Percentiles rank a stretch among this genome's conserved stretches.
These are phyloP conservation scores for Paragyromitra xinjiangensis DNA, from an alignment of 495 filamentous ascomycete species.

Conservation along the genomic window DNA sequence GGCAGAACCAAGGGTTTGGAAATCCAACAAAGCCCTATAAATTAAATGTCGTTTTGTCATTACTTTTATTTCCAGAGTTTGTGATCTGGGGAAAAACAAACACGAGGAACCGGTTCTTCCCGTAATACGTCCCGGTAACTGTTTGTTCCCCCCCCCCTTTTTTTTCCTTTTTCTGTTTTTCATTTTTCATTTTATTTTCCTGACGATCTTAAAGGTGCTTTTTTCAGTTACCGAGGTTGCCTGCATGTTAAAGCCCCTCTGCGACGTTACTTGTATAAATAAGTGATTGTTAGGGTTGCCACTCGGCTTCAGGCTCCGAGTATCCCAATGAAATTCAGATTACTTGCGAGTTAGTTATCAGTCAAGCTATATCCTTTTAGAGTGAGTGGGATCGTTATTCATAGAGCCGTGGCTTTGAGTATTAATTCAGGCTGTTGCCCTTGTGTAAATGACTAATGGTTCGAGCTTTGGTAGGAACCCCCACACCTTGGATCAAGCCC, in stretches of 20 bases:
- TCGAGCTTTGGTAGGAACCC: slow-evolving; percentile 11
- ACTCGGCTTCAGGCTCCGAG: slow-evolving; percentile 1
- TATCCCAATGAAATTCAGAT: neutral
- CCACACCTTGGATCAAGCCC: slow-evolving; percentile 13
- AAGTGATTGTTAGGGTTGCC: neutral
- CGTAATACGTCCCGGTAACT: neutral
- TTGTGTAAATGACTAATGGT: neutral
- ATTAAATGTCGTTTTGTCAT: neutral
- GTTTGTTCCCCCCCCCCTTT: neutral
- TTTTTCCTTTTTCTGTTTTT: neutral
- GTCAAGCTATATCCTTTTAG: neutral
- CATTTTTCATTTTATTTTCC: too few species aligned
- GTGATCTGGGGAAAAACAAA: neutral
- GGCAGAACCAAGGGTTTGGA: neutral
- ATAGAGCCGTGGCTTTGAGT: slow-evolving; percentile 3
- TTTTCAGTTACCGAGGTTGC: slow-evolving; percentile 15
- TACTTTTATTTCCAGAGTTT: neutral
- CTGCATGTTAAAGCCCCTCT: slow-evolving; percentile 13
- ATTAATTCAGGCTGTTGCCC: neutral
- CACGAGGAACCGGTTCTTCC: neutral
- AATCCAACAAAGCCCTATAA: neutral
- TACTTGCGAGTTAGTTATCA: neutral
- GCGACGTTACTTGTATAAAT: neutral
- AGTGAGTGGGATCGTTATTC: neutral
- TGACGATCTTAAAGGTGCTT: slow-evolving; percentile 36